These are phyloP conservation scores for Cylindrotheca fusiformis DNA, from an alignment of 108 stramenopile species.

Conservation along the genomic window DNA sequence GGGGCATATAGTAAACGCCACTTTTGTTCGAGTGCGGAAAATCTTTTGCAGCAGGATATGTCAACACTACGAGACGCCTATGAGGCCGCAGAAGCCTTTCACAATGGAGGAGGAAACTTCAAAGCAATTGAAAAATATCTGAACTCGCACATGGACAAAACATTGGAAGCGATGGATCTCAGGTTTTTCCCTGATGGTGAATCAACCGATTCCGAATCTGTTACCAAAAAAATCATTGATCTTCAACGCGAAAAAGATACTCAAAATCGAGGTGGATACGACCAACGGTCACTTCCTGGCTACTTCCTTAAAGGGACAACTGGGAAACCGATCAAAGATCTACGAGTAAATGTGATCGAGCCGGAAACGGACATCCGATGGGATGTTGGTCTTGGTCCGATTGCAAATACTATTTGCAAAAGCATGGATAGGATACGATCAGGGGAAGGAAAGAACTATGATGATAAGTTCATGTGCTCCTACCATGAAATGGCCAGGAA, in stretches of 20 bases:
- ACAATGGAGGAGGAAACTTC: conserved; percentile 14
- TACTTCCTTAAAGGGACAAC: not conserved
- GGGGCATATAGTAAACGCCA: no score
- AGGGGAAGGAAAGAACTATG: not conserved
- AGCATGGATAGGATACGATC: not conserved
- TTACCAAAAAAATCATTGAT: conserved; percentile 7
- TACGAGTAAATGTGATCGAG: not conserved
- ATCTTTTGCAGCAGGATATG: not conserved
- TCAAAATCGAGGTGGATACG: conserved; percentile 34
- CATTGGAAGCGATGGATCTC: conserved; percentile 13
- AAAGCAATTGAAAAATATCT: conserved; percentile 24
- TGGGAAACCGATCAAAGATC: not conserved
- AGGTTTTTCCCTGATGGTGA: conserved; percentile 24
- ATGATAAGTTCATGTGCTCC: not conserved
- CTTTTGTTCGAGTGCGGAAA: no score
- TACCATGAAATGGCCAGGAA: not conserved
- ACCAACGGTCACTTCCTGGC: conserved; percentile 29
- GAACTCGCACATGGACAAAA: conserved; percentile 33
- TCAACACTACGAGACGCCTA: not conserved
- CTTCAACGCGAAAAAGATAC: not conserved
- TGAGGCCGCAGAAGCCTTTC: conserved; percentile 11
- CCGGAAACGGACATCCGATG: not conserved
- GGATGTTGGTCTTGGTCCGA: not conserved
- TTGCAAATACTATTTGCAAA: not conserved
- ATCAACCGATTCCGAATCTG: not conserved